Evolutionary conservation across 495 filamentous ascomycete genomes (phyloP).

Genomic region (Chaetomium fimeti): DNA sequence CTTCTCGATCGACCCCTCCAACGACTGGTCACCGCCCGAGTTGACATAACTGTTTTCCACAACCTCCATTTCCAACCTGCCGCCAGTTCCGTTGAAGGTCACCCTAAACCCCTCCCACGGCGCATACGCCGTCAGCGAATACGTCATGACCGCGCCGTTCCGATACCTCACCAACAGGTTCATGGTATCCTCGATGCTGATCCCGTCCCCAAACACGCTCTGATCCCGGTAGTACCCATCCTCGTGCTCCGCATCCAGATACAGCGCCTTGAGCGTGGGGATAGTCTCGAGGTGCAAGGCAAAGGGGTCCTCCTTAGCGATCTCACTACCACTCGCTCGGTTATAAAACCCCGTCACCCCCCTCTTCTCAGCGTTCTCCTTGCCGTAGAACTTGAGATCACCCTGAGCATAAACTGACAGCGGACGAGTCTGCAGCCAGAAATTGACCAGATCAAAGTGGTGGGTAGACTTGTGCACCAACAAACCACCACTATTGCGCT

Average conservation of each 20-base stretch:
- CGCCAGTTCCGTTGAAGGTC: slow-evolving; percentile 48
- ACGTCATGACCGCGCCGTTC: slow-evolving; percentile 51
- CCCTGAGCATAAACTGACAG: slow-evolving; percentile 48
- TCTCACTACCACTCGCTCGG: slow-evolving; percentile 40
- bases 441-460: slow-evolving; percentile 53
- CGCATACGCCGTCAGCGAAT: slow-evolving; percentile 49
- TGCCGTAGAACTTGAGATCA: slow-evolving; percentile 49
- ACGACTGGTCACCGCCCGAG: slow-evolving; percentile 45
- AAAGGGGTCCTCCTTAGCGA: slow-evolving; percentile 45
- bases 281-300: slow-evolving; percentile 52
- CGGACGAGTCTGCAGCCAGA: slow-evolving; percentile 49
- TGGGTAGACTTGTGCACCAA: slow-evolving; percentile 53
- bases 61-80: slow-evolving; percentile 48
- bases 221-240: slow-evolving; percentile 59
- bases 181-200: slow-evolving; percentile 62
- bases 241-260: slow-evolving; percentile 58
- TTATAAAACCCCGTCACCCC: slow-evolving; percentile 42
- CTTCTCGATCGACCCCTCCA: slow-evolving; percentile 45
- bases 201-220: slow-evolving; percentile 59
- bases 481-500: slow-evolving; percentile 55
- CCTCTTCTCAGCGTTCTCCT: slow-evolving; percentile 46
- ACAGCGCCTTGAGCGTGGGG: slow-evolving; percentile 53
- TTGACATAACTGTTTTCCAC: slow-evolving; percentile 53
- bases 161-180: slow-evolving; percentile 56
- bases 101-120: slow-evolving; percentile 52